These are phyloP conservation scores for Candida anglica DNA, from an alignment of 805 yeast genomes.

Conservation along the genomic window DNA sequence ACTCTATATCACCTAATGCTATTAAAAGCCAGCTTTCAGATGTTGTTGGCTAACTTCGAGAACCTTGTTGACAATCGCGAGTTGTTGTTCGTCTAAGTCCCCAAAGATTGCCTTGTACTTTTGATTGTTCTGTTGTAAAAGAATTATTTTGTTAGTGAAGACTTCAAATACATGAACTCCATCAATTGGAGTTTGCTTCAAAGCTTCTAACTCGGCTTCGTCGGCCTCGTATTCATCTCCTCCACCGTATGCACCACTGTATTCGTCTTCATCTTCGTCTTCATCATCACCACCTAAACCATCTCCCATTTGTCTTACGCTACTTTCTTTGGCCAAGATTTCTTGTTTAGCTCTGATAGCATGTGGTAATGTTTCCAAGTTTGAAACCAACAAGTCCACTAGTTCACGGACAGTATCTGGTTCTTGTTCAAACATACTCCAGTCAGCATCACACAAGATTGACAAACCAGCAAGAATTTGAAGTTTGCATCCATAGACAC, in stretches of 20 bases:
- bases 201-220: conserved; percentile 79
- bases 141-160: conserved; percentile 52
- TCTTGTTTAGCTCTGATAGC: conserved; percentile 47
- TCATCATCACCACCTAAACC: conserved; percentile 11
- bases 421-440: conserved; percentile 15
- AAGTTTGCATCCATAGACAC: conserved; percentile 53
- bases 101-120: conserved; percentile 49
- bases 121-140: conserved; percentile 40
- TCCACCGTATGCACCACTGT: conserved; percentile 23
- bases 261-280: conserved; percentile 28
- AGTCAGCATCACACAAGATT: conserved; percentile 28
- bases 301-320: conserved; percentile 22
- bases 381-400: conserved; percentile 36
- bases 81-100: conserved; percentile 30
- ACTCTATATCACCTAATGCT: no score
- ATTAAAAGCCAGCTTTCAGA: no score
- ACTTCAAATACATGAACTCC: conserved; percentile 64
- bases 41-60: conserved; percentile 18
- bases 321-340: conserved; percentile 36
- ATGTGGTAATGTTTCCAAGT: conserved; percentile 42
- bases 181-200: conserved; percentile 77
- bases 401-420: conserved; percentile 34
- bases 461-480: conserved; percentile 46
- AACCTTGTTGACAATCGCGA: conserved; percentile 25
- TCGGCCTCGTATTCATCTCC: conserved; percentile 46